These are phyloP conservation scores for Rhododendron mucronatum DNA, from an alignment of 148 eudicot genomes.

Conservation along the genomic window DNA sequence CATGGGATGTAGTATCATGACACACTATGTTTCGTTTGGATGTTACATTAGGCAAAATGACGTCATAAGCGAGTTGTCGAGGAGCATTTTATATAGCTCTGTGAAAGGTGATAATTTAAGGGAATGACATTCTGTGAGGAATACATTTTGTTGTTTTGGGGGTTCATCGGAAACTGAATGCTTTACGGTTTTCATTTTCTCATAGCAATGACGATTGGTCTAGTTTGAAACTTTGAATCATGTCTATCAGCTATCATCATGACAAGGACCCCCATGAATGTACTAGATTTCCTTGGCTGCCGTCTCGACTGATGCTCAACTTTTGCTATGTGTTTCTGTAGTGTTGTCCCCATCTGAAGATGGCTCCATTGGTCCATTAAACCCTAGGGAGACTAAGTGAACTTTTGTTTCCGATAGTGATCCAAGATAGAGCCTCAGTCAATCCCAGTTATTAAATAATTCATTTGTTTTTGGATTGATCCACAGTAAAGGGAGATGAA, in stretches of 20 bases:
- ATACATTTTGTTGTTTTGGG: neutral
- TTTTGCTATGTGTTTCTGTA: neutral
- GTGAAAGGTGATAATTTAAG: neutral
- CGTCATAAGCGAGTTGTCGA: neutral
- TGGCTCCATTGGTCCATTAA: neutral
- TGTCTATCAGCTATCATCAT: neutral
- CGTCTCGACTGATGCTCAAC: neutral
- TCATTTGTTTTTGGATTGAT: neutral
- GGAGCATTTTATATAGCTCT: neutral
- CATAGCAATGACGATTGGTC: neutral
- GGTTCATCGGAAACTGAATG: neutral
- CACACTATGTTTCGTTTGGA: neutral
- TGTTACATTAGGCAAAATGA: neutral
- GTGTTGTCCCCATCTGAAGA: neutral
- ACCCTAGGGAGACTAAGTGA: neutral
- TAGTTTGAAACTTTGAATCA: conserved; percentile 7
- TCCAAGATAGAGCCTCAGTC: neutral
- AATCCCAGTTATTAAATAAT: too few species aligned
- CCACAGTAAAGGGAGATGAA: neutral
- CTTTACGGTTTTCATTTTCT: neutral
- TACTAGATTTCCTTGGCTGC: neutral
- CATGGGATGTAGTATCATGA: neutral
- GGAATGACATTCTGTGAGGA: neutral
- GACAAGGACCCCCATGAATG: neutral
- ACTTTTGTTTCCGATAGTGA: neutral